Base-by-base conservation (phyloP, 352 stramenopile species). In the Pilasporangium apinafurcum region DNA sequence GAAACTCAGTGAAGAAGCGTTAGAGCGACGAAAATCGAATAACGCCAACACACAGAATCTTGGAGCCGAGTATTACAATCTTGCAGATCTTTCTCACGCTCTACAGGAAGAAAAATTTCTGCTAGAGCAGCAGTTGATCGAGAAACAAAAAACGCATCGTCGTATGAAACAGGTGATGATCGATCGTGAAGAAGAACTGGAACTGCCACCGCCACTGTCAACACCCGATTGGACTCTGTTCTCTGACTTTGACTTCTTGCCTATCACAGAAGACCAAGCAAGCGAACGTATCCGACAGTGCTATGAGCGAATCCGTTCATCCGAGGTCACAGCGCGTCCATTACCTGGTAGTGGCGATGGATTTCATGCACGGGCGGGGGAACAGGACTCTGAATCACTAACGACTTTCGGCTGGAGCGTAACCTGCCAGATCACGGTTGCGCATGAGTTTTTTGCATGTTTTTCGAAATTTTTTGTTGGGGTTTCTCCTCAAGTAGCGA, bases 31-130 rank as follows among this genome's bases (percentile, higher is more conserved):
- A 28, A n/a, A n/a, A 21, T 26, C 34, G 9, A 17, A 20, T 17
- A 39, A 5, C 2, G 17, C 17, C 16, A 21, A 60, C 33, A 20
- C 45, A 4, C 22, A 42, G 43, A 44, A 59, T n/a, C n/a, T n/a
- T 22, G 66, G 81, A 14, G 59, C 69, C 6, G 54, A 82, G 31
- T 86, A 83, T 48, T 70, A 66, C 13, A 58, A 56, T 3, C 46
- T 83, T 35, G 69, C 73, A 1, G 73, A 81, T 31, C 35, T 78
- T 13, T 83, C 73, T 12, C 65, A 76, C 34, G 59, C 54, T 25
- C 52, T 86, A 12, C 74, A 83, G 52, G 65, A 80, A 21, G 69
- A 86, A 26, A 82, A 82, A 44, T 86, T 75, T 38, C 65, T 83
- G 65, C 53, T 72, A 34, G 63, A 79, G 42, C 60, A 37, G 21